Base-by-base conservation (phyloP, 768 basidiomycete species). In the Lyophyllum atratum region DNA sequence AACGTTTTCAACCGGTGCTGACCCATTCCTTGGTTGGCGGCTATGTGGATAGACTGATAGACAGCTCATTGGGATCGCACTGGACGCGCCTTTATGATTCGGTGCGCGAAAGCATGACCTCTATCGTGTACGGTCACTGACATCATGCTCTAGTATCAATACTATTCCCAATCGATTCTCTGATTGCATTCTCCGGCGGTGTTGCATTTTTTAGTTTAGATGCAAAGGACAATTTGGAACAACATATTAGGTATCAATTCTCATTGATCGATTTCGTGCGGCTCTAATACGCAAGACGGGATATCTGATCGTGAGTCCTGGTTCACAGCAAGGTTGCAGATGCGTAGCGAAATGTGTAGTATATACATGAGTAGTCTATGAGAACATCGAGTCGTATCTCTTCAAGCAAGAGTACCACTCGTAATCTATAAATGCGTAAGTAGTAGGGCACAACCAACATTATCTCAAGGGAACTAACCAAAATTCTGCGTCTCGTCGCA, bases 71-170 rank as follows among this genome's bases (percentile, higher is more conserved):
- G 45, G 94, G 93, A 12, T 95, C 93, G 29, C 87, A 92, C 59
- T 98, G 95, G 90, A 98, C 97, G 34, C 81, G 95, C 62, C 72
- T 98, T 31, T 99, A 99, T 69, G 97, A 99, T 72, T 97, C 93
- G 58, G 92, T 93, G 66, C 66, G 89, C 61, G 33, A 37, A 11
- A 17, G 39, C 45, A 26, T n/a, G 10, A 1, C 54, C 50, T 3
- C n/a, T 19, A n/a, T 19, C 21, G 14, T 8, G 3, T 14, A 7
- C 24, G 28, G 12, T 37, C 46, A 60, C 55, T 37, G 24, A 55
- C 33, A 28, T 21, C 50, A 15, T 19, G 31, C 22, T 50, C 31
- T 64, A 95, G 93, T 95, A 89, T 74, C 93, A 95, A 79, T 95
- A 95, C 69, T 94, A 94, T 70, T 93, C 92, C 24, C 93, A 95